phyloP scores from a whole-genome alignment of 2,329 filamentous ascomycete genomes.

The Alternaria hordeiaustralica region DNA sequence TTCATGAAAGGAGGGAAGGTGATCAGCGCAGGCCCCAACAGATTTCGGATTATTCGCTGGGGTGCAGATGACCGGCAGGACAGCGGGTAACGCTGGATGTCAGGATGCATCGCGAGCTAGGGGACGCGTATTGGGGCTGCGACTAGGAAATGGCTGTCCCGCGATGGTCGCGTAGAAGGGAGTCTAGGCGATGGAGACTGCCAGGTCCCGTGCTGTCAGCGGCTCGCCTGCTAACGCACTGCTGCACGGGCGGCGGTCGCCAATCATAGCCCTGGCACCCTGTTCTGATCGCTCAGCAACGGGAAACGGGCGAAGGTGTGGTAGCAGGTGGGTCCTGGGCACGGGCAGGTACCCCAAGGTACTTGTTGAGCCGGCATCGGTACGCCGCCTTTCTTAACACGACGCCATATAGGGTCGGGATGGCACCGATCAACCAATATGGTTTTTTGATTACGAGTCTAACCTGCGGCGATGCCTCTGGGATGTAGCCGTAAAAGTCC shows the following conservation, averaged over 20 bases:
- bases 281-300: conserved; percentile 37
- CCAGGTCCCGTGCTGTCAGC: conserved; percentile 36
- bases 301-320: conserved; percentile 22
- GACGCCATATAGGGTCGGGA: conserved; percentile 37
- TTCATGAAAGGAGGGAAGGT: conserved; percentile 18
- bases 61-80: conserved; percentile 42
- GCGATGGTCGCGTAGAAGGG: conserved; percentile 26
- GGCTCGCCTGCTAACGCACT: conserved; percentile 33
- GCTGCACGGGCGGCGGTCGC: conserved; percentile 28
- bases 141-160: conserved; percentile 17
- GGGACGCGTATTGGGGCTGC: conserved; percentile 21
- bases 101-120: conserved; percentile 24
- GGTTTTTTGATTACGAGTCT: conserved; percentile 46
- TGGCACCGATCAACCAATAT: conserved; percentile 49
- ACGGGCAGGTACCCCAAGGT: conserved; percentile 31
- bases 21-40: conserved; percentile 36
- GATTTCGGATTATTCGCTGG: conserved; percentile 30
- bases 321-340: conserved; percentile 34
- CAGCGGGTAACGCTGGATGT: conserved; percentile 33
- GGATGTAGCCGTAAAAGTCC: conserved; percentile 44
- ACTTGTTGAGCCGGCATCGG: conserved; percentile 44
- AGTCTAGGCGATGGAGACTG: conserved; percentile 22
- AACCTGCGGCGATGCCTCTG: conserved; percentile 40
- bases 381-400: conserved; percentile 33
- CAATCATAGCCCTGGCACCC: conserved; percentile 37